phyloP scores from a whole-genome alignment of 805 yeast genomes.

The Yarrowia deformans region DNA sequence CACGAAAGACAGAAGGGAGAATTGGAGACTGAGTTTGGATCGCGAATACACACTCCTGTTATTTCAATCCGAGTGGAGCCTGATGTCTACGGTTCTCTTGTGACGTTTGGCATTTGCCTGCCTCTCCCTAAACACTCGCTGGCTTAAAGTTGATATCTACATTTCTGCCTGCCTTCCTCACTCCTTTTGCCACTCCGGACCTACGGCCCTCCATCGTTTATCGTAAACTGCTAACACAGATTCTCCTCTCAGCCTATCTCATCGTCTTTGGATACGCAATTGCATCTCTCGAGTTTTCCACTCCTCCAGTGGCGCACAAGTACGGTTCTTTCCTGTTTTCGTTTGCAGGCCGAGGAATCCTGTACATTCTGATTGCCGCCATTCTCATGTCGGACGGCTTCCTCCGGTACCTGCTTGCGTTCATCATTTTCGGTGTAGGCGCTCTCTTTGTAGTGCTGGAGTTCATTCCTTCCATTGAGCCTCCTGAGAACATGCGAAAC shows the following conservation, averaged over 20 bases:
- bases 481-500: constrained; percentile 78
- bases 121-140: too few species aligned
- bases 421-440: constrained; percentile 68
- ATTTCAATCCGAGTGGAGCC: too few species aligned
- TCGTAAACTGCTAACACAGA: constrained; percentile 14
- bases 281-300: constrained; percentile 54
- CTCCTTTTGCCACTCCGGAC: not conserved
- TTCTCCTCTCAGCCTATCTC: constrained; percentile 11
- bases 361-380: constrained; percentile 60
- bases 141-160: too few species aligned
- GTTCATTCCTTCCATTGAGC: constrained; percentile 74
- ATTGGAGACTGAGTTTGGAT: too few species aligned
- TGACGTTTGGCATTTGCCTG: too few species aligned
- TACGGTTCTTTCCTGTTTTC: constrained; percentile 65
- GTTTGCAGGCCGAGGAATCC: constrained; percentile 75
- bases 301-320: constrained; percentile 58
- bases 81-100: too few species aligned
- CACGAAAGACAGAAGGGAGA: too few species aligned
- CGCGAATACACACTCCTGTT: too few species aligned
- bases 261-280: constrained; percentile 46
- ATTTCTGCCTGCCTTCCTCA: too few species aligned
- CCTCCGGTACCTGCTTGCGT: constrained; percentile 64
- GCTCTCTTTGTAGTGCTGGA: constrained; percentile 66
- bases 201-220: not conserved
- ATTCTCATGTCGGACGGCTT: constrained; percentile 60